A percentile compares a stretch with the other conserved stretches of the same genome.
phyloP scores from a whole-genome alignment of 495 filamentous ascomycete species.

The Extremus antarcticus region DNA sequence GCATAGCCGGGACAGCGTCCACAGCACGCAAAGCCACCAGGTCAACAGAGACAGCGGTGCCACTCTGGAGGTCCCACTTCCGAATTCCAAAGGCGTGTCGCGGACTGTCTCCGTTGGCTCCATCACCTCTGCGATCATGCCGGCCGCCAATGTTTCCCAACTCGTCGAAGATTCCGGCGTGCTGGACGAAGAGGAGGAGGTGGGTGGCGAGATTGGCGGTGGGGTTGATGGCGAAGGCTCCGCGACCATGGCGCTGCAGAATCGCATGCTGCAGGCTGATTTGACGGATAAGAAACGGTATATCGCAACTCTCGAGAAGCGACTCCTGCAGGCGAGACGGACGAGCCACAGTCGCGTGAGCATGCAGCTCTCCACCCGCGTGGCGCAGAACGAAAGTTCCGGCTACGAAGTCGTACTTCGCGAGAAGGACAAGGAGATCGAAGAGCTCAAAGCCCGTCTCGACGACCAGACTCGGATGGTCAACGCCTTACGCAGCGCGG shows the following conservation, averaged over 20 bases:
- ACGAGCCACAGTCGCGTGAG: conserved; percentile 82
- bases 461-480: conserved; percentile 97
- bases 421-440: conserved; percentile 91
- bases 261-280: conserved; percentile 83
- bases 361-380: conserved; percentile 43
- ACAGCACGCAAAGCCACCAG: conserved; percentile 6
- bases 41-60: conserved; percentile 4
- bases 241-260: conserved; percentile 68
- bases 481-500: conserved; percentile 71
- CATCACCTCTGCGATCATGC: conserved; percentile 14
- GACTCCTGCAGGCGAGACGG: conserved; percentile 79
- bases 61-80: conserved; percentile 17
- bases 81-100: neutral
- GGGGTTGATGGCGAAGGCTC: conserved; percentile 80
- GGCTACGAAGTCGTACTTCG: conserved; percentile 56
- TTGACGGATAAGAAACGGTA: conserved; percentile 92
- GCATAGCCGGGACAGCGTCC: conserved; percentile 33
- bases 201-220: conserved; percentile 56
- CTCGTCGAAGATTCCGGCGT: conserved; percentile 14
- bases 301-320: conserved; percentile 83
- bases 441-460: conserved; percentile 73
- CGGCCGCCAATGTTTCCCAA: conserved; percentile 11
- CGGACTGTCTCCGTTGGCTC: conserved; percentile 13
- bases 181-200: conserved; percentile 59
- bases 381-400: conserved; percentile 31